These are phyloP conservation scores for Pseudofabraea citricarpa DNA, from an alignment of 2,329 filamentous ascomycete species.

Conservation along the genomic window DNA sequence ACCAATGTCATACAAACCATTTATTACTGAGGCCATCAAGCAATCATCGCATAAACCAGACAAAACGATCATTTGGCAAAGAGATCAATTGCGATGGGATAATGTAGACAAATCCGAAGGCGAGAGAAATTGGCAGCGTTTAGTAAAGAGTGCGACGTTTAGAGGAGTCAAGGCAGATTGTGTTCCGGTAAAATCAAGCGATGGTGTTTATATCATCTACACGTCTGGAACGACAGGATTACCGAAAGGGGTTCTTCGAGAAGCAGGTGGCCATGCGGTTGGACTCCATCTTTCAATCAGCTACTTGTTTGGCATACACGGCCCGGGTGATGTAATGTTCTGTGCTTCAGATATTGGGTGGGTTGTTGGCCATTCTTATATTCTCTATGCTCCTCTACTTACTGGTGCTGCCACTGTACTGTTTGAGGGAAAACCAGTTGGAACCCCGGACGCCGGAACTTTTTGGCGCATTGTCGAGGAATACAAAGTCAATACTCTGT, in stretches of 20 bases:
- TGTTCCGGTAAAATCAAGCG: slow-evolving; percentile 72
- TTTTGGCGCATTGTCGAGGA: slow-evolving; percentile 87
- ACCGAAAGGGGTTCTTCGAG: slow-evolving; percentile 78
- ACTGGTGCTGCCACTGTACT: slow-evolving; percentile 81
- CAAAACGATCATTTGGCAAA: slow-evolving; percentile 78
- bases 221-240: slow-evolving; percentile 78
- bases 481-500: slow-evolving; percentile 78
- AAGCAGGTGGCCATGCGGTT: slow-evolving; percentile 83
- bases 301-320: slow-evolving; percentile 77
- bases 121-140: slow-evolving; percentile 73
- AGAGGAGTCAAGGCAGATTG: slow-evolving; percentile 66
- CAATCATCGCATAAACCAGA: slow-evolving; percentile 66
- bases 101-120: slow-evolving; percentile 60
- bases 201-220: slow-evolving; percentile 87
- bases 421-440: slow-evolving; percentile 91
- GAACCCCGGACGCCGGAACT: slow-evolving; percentile 79
- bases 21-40: slow-evolving; percentile 69
- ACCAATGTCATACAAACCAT: slow-evolving; percentile 68
- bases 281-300: slow-evolving; percentile 77
- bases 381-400: slow-evolving; percentile 82
- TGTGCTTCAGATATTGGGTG: slow-evolving; percentile 81
- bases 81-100: slow-evolving; percentile 71
- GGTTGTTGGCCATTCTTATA: slow-evolving; percentile 85
- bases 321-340: slow-evolving; percentile 74
- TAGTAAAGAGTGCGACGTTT: slow-evolving; percentile 66